phyloP scores from a whole-genome alignment of 139 green algal species.

The Gonium pectorale region DNA sequence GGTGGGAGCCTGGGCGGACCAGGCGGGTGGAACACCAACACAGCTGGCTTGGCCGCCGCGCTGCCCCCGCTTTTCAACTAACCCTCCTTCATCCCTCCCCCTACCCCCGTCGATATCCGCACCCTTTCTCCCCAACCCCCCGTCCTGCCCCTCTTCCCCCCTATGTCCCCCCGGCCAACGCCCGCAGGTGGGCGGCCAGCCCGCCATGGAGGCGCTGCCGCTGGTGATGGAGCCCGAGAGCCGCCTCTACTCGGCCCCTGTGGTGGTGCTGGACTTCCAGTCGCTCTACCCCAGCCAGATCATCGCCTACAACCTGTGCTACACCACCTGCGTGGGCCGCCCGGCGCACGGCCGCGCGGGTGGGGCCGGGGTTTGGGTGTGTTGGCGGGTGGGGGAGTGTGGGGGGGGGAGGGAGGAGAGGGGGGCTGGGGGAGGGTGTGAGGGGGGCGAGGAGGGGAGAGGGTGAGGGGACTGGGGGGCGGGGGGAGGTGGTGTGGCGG shows the following conservation, averaged over 20 bases:
- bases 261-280: slow-evolving; percentile 98
- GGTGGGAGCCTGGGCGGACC: no score
- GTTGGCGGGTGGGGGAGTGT: neutral
- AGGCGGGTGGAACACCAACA: no score
- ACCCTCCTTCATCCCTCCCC: no score
- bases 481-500: neutral
- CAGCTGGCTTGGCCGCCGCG: no score
- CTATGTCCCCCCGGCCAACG: slow-evolving; percentile 25
- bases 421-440: neutral
- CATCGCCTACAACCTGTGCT: slow-evolving; percentile 99
- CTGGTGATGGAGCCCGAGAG: slow-evolving; percentile 97
- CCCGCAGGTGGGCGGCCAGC: slow-evolving; percentile 84
- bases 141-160: neutral
- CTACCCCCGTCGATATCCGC: no score
- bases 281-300: slow-evolving; percentile 95
- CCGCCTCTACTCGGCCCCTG: slow-evolving; percentile 85
- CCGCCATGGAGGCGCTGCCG: slow-evolving; percentile 92
- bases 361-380: no score
- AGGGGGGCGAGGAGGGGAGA: neutral
- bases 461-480: neutral
- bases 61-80: no score
- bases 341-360: slow-evolving; percentile 66
- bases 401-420: neutral
- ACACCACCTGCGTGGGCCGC: slow-evolving; percentile 87
- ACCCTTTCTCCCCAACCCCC: no score